Percentiles rank a stretch among this genome's conserved stretches.
Evolutionary conservation across 768 basidiomycete genomes (phyloP).

Genomic region (Nidularia pulvinata): DNA sequence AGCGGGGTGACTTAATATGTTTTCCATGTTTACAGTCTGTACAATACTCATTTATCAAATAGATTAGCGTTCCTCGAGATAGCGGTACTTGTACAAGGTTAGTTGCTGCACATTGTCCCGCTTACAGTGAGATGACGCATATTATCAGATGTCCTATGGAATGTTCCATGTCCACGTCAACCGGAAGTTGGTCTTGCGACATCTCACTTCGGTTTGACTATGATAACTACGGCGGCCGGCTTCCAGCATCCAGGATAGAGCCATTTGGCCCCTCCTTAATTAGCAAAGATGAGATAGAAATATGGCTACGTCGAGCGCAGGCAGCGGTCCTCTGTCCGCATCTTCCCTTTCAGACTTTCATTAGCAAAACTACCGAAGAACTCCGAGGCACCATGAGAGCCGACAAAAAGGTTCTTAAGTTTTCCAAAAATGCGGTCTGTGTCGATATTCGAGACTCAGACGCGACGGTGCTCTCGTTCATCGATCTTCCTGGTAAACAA

Average conservation of each 20-base stretch:
- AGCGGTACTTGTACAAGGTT: slow-evolving; percentile 62
- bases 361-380: slow-evolving; percentile 5
- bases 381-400: slow-evolving; percentile 3
- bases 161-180: slow-evolving; percentile 41
- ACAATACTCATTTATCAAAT: neutral
- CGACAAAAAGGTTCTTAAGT: slow-evolving; percentile 13
- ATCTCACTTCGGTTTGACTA: slow-evolving; percentile 30
- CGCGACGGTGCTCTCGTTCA: slow-evolving; percentile 49
- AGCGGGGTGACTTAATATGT: slow-evolving; percentile 38
- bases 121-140: neutral
- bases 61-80: slow-evolving; percentile 65
- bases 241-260: slow-evolving; percentile 7
- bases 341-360: slow-evolving; percentile 12
- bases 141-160: slow-evolving; percentile 53
- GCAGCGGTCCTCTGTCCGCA: slow-evolving; percentile 52
- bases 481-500: slow-evolving; percentile 52
- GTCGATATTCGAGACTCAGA: slow-evolving; percentile 42
- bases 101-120: neutral
- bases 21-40: neutral
- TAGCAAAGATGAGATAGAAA: slow-evolving; percentile 43
- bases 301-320: slow-evolving; percentile 58
- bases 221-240: slow-evolving; percentile 14
- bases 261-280: slow-evolving; percentile 41
- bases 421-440: slow-evolving; percentile 52
- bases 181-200: slow-evolving; percentile 37